phyloP scores from a whole-genome alignment of 2,329 filamentous ascomycete species.

The Clonostachys sp. region DNA sequence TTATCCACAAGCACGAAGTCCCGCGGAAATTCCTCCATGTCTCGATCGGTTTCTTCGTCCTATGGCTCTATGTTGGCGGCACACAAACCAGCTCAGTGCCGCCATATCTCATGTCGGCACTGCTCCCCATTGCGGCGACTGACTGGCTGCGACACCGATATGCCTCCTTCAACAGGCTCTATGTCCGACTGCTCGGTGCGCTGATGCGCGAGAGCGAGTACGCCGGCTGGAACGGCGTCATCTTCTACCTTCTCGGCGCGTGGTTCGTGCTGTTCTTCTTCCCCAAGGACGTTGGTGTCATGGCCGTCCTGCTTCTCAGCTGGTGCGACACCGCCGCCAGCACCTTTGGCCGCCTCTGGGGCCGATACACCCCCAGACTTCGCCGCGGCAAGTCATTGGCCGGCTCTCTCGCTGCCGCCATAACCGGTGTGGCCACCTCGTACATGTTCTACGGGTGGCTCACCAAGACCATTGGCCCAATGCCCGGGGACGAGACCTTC shows the following conservation, averaged over 20 bases:
- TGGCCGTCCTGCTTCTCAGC: conserved; percentile 84
- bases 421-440: conserved; percentile 79
- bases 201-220: conserved; percentile 98
- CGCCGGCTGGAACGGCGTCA: conserved; percentile 90
- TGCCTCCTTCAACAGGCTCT: conserved; percentile 77
- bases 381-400: conserved; percentile 88
- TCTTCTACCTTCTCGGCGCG: conserved; percentile 90
- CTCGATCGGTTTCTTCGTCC: conserved; percentile 90
- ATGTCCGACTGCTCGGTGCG: conserved; percentile 79
- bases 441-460: conserved; percentile 85
- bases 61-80: conserved; percentile 79
- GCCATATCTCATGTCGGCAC: conserved; percentile 73
- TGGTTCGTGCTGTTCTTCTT: conserved; percentile 83
- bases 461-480: conserved; percentile 62
- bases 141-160: conserved; percentile 83
- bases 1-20: conserved; percentile 96
- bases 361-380: conserved; percentile 81
- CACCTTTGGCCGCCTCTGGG: conserved; percentile 87
- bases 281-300: conserved; percentile 88
- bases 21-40: conserved; percentile 91
- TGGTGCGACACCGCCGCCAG: conserved; percentile 98
- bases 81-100: conserved; percentile 74
- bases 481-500: conserved; percentile 63
- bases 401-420: conserved; percentile 78
- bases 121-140: conserved; percentile 78